phyloP scores from a whole-genome alignment of 2,329 filamentous ascomycete genomes.

The Elsinoe ampelina region DNA sequence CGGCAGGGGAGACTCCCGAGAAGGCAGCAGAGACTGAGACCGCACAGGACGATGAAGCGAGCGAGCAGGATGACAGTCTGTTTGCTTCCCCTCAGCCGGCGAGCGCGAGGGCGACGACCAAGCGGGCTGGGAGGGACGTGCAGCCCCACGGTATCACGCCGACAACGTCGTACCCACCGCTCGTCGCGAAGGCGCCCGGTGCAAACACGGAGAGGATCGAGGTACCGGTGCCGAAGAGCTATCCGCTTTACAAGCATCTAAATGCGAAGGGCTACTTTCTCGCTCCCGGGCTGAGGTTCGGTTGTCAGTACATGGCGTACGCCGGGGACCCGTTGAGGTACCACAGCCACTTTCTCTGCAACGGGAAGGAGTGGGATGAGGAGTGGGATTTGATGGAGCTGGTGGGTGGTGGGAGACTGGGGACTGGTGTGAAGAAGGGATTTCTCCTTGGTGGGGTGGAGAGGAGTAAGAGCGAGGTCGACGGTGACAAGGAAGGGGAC shows the following conservation, averaged over 20 bases:
- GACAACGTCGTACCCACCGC: slow-evolving; percentile 40
- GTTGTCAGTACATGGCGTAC: slow-evolving; percentile 88
- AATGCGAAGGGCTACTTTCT: slow-evolving; percentile 75
- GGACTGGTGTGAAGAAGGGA: slow-evolving; percentile 92
- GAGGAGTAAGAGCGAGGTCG: slow-evolving; percentile 16
- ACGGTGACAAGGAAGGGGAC: slow-evolving; percentile 21
- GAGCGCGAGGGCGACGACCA: not conserved
- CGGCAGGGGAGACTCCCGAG: not conserved
- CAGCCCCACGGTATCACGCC: slow-evolving; percentile 34
- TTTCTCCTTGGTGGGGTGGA: slow-evolving; percentile 72
- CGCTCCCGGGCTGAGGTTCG: slow-evolving; percentile 86
- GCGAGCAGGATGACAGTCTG: not conserved
- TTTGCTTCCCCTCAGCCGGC: not conserved
- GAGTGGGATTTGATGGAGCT: slow-evolving; percentile 77
- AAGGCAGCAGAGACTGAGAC: slow-evolving; percentile 1
- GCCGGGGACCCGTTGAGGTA: slow-evolving; percentile 90
- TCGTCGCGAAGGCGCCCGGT: slow-evolving; percentile 19
- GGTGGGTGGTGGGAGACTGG: slow-evolving; percentile 75
- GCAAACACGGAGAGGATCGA: not conserved
- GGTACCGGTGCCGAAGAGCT: slow-evolving; percentile 43
- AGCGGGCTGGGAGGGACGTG: not conserved
- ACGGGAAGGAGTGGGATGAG: slow-evolving; percentile 79
- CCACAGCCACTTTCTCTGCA: slow-evolving; percentile 87
- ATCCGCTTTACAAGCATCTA: slow-evolving; percentile 71
- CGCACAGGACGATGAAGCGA: slow-evolving; percentile 5